Conservation (phyloP, 495 filamentous ascomycete species). For the Ramalina peruviana region DNA sequence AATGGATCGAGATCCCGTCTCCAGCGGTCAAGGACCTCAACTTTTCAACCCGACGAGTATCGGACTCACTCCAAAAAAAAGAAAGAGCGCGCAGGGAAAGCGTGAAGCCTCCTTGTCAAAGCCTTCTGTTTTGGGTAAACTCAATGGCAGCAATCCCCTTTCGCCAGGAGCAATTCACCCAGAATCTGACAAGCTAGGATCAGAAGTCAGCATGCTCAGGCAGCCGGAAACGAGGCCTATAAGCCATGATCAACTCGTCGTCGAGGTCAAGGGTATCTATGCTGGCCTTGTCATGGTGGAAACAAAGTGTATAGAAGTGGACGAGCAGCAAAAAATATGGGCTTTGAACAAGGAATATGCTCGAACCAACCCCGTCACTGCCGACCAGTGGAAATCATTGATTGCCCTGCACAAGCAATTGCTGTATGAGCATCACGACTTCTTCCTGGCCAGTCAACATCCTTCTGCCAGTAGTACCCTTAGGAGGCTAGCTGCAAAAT, state of each 20-base stretch:
- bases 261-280: slow-evolving; percentile 32
- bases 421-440: slow-evolving; percentile 33
- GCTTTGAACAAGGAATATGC: slow-evolving; percentile 20
- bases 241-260: slow-evolving; percentile 57
- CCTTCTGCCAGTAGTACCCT: slow-evolving; percentile 29
- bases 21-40: no score
- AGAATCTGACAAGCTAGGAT: not conserved
- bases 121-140: no score
- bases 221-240: slow-evolving; percentile 56
- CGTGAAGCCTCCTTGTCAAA: no score
- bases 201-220: slow-evolving; percentile 21
- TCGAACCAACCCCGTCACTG: slow-evolving; percentile 17
- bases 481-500: slow-evolving; percentile 25
- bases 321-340: slow-evolving; percentile 19
- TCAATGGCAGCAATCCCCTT: no score
- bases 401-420: slow-evolving; percentile 29
- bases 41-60: no score
- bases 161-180: no score
- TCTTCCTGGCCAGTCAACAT: slow-evolving; percentile 36
- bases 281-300: slow-evolving; percentile 36
- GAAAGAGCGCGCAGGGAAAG: no score
- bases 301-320: slow-evolving; percentile 34
- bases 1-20: no score
- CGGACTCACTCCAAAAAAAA: no score
- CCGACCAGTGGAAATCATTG: slow-evolving; percentile 33